Conservation (phyloP, 1,139 yeast species). For the Maudiozyma humilis region DNA sequence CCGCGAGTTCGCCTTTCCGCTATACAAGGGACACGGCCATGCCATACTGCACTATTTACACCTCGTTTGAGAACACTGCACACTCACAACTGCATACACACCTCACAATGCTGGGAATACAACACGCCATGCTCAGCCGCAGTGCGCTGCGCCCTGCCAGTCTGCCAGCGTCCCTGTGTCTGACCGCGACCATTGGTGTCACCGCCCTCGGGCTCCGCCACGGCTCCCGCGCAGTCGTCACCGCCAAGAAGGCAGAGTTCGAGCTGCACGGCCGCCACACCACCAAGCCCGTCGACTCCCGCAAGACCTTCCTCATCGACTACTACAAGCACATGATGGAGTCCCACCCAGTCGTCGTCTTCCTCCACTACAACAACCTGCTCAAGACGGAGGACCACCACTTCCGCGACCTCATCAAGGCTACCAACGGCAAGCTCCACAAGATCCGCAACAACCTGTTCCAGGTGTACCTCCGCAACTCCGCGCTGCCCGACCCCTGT, state of each 20-base stretch:
- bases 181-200: too few species aligned
- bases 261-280: slow-evolving; percentile 27
- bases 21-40: too few species aligned
- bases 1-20: too few species aligned
- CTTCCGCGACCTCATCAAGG: slow-evolving; percentile 53
- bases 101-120: too few species aligned
- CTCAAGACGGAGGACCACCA: slow-evolving; percentile 57
- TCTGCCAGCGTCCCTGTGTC: too few species aligned
- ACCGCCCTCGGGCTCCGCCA: too few species aligned
- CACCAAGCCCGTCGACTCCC: slow-evolving; percentile 46
- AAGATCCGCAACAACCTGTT: slow-evolving; percentile 63
- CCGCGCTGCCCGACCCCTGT: slow-evolving; percentile 66
- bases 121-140: too few species aligned
- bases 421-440: slow-evolving; percentile 58
- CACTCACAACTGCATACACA: too few species aligned
- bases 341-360: slow-evolving; percentile 57
- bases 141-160: too few species aligned
- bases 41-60: too few species aligned
- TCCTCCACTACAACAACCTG: slow-evolving; percentile 78
- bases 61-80: too few species aligned
- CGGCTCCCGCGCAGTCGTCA: slow-evolving; percentile 2
- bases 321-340: slow-evolving; percentile 65
- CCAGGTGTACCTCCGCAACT: slow-evolving; percentile 67
- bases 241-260: slow-evolving; percentile 5
- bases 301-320: slow-evolving; percentile 82